Evolutionary conservation across 331 rosid species (phyloP).

Genomic region (Dryas integrifolia): DNA sequence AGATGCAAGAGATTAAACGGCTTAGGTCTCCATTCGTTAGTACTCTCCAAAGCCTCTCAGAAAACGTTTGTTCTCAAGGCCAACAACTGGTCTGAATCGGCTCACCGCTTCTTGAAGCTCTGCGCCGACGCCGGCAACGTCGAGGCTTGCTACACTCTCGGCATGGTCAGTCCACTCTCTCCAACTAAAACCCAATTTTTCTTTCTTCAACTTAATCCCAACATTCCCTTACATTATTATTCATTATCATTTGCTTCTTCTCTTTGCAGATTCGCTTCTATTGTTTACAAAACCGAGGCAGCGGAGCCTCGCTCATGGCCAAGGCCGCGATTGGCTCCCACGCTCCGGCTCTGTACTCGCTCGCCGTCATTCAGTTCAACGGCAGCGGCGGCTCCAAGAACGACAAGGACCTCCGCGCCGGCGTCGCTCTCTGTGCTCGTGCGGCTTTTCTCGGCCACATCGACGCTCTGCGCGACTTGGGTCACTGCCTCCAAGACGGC

Average conservation of each 20-base stretch:
- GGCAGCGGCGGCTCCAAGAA: conserved; percentile 94
- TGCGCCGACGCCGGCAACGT: conserved; percentile 85
- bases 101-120: conserved; percentile 71
- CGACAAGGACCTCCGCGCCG: conserved; percentile 92
- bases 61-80: conserved; percentile 49
- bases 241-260: not conserved
- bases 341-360: conserved; percentile 87
- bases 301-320: conserved; percentile 93
- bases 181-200: not conserved
- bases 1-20: conserved; percentile 79
- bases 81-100: conserved; percentile 69
- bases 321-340: conserved; percentile 89
- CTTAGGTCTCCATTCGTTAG: conserved; percentile 56
- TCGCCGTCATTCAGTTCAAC: conserved; percentile 90
- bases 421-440: conserved; percentile 90
- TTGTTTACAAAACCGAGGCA: conserved; percentile 79
- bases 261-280: conserved; percentile 81
- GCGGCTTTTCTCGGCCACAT: conserved; percentile 93
- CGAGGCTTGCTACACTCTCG: conserved; percentile 83
- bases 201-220: not conserved
- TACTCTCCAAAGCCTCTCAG: conserved; percentile 59
- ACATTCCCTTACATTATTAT: conserved; percentile 8
- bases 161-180: conserved; percentile 67
- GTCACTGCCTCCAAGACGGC: conserved; percentile 97
- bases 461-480: conserved; percentile 88